A percentile compares a stretch with the other conserved stretches of the same genome.
These are phyloP conservation scores for Eutypella sp. DNA, from an alignment of 2,329 filamentous ascomycete genomes.

Conservation along the genomic window DNA sequence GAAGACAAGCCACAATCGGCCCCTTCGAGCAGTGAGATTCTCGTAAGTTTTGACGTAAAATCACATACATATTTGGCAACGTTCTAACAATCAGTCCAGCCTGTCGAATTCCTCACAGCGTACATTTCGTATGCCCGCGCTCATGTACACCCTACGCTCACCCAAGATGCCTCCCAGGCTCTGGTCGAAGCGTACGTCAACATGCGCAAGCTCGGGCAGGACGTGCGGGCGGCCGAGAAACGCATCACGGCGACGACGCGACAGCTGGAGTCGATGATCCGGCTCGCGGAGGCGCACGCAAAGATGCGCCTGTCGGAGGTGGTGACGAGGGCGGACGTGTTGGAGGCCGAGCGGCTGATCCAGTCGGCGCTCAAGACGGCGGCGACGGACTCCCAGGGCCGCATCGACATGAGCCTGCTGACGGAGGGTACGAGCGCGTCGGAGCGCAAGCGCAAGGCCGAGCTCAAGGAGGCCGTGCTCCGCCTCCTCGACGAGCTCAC, in stretches of 20 bases:
- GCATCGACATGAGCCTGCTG: constrained; percentile 94
- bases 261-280: constrained; percentile 98
- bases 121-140: constrained; percentile 96
- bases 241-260: constrained; percentile 96
- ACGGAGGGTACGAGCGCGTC: constrained; percentile 89
- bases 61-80: background rate
- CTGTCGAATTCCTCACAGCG: constrained; percentile 89
- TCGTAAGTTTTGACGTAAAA: constrained; percentile 51
- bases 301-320: constrained; percentile 84
- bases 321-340: constrained; percentile 78
- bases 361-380: constrained; percentile 92
- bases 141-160: constrained; percentile 78
- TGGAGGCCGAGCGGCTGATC: constrained; percentile 88
- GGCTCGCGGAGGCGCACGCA: constrained; percentile 89
- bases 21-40: constrained; percentile 65
- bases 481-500: constrained; percentile 76
- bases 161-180: constrained; percentile 72
- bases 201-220: constrained; percentile 89
- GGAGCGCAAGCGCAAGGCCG: constrained; percentile 77
- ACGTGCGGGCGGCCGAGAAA: constrained; percentile 82
- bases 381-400: constrained; percentile 86
- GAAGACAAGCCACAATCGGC: constrained; percentile 91
- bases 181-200: constrained; percentile 85
- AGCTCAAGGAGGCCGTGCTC: constrained; percentile 77
- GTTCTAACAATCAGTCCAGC: constrained; percentile 43